These are phyloP conservation scores for Cladorrhinum samala DNA, from an alignment of 495 filamentous ascomycete species.

Conservation along the genomic window DNA sequence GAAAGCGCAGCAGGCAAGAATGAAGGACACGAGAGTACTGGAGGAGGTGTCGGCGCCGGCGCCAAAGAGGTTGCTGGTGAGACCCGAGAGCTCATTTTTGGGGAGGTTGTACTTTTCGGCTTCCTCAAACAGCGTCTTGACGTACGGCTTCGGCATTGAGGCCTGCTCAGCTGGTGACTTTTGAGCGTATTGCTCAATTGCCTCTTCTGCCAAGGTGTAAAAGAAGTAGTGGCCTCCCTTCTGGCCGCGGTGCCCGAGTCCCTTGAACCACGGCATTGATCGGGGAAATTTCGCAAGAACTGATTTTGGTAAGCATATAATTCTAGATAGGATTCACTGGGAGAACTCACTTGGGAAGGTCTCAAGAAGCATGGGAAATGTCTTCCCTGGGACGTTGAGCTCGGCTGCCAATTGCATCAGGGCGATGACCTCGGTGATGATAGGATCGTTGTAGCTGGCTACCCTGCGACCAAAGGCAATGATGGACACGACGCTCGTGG, in stretches of 20 bases:
- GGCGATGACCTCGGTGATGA: constrained; percentile 56
- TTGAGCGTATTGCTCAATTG: constrained; percentile 36
- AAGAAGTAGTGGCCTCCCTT: constrained; percentile 48
- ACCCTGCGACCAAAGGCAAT: constrained; percentile 58
- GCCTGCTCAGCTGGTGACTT: constrained; percentile 35
- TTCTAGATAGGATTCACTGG: not conserved
- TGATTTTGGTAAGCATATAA: constrained; percentile 20
- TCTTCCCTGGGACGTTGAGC: constrained; percentile 58
- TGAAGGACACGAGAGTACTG: constrained; percentile 55
- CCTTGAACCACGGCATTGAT: constrained; percentile 54
- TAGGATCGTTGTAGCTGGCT: constrained; percentile 50
- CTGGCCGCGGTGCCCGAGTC: constrained; percentile 42
- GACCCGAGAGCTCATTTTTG: constrained; percentile 50
- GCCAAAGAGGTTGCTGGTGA: constrained; percentile 58
- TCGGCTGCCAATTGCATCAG: constrained; percentile 60
- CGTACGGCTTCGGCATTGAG: constrained; percentile 44
- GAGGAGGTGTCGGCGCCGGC: constrained; percentile 63
- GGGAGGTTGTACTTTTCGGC: constrained; percentile 44
- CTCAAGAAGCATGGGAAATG: constrained; percentile 56
- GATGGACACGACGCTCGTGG: constrained; percentile 57
- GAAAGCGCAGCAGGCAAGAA: constrained; percentile 55
- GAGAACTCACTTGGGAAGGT: constrained; percentile 45
- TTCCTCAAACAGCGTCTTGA: constrained; percentile 48
- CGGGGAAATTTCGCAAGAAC: constrained; percentile 50
- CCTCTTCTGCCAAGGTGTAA: constrained; percentile 51